Percentiles rank a stretch among this genome's conserved stretches.
Conservation (phyloP, 495 filamentous ascomycete species). For the Astrothelium macrocarpum region DNA sequence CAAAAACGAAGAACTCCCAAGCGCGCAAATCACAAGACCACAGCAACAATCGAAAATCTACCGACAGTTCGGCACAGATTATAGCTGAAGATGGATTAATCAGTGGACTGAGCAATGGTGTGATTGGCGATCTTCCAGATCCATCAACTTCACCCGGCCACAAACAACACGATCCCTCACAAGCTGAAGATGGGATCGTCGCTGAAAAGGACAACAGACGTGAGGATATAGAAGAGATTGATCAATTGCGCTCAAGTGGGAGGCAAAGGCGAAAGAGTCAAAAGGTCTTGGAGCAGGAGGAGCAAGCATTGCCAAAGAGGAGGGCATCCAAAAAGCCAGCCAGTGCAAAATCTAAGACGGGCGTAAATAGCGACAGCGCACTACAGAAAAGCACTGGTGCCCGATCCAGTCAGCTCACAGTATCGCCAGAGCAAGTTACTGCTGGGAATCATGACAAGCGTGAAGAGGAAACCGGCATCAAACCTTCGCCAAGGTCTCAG, state of each 20-base stretch:
- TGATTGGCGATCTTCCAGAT: not conserved
- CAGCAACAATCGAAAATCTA: not conserved
- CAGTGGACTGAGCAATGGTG: conserved; percentile 2
- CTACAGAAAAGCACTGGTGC: not conserved
- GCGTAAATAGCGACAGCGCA: not conserved
- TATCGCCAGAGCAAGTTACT: not conserved
- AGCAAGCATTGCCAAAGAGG: not conserved
- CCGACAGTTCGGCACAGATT: conserved; percentile 1
- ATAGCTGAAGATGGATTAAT: not conserved
- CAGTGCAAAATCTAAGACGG: not conserved
- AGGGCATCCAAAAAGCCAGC: not conserved
- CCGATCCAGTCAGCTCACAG: not conserved
- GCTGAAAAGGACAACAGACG: not conserved
- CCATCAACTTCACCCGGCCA: not conserved
- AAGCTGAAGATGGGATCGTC: not conserved
- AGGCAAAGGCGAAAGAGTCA: conserved; percentile 2
- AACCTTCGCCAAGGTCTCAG: not conserved
- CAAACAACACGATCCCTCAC: not conserved
- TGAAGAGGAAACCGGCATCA: not conserved
- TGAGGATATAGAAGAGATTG: not conserved
- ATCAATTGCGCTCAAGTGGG: not conserved
- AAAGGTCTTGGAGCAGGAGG: conserved; percentile 2
- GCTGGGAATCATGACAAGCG: not conserved
- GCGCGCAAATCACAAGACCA: not conserved
- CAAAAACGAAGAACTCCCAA: not conserved